Evolutionary conservation across 805 yeast species (phyloP).

Genomic region (Kodamaea jinghongensis): DNA sequence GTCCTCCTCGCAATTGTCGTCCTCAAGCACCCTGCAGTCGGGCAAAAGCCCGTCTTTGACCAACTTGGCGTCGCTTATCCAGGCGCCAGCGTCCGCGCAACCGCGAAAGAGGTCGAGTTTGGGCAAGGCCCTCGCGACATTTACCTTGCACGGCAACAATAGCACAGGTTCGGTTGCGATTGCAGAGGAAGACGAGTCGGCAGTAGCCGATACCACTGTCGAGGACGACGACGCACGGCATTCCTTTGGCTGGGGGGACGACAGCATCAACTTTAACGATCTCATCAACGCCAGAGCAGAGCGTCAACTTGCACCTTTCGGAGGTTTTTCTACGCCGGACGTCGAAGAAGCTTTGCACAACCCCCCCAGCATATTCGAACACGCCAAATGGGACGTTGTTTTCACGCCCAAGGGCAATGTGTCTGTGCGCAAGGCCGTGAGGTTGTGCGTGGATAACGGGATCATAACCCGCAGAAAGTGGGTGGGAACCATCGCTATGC

Average conservation of each 20-base stretch:
- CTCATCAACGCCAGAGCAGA: conserved; percentile 11
- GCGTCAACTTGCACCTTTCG: conserved; percentile 56
- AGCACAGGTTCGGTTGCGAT: conserved; percentile 30
- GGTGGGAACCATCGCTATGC: conserved; percentile 93
- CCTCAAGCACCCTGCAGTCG: neutral
- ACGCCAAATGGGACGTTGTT: conserved; percentile 72
- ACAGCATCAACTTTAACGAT: conserved; percentile 8
- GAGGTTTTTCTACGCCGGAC: conserved; percentile 70
- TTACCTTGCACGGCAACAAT: conserved; percentile 23
- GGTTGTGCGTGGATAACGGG: conserved; percentile 45
- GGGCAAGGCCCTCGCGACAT: conserved; percentile 16
- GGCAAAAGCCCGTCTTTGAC: conserved; percentile 10
- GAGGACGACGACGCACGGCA: neutral
- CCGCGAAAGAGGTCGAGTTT: conserved; percentile 17
- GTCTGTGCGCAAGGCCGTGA: conserved; percentile 81
- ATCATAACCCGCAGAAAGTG: conserved; percentile 49
- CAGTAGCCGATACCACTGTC: neutral
- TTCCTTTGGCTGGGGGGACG: conserved; percentile 6
- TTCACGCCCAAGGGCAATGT: conserved; percentile 79
- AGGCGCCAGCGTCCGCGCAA: conserved; percentile 1
- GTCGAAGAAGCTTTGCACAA: conserved; percentile 39
- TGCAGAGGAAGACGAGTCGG: conserved; percentile 23
- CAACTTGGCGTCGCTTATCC: conserved; percentile 12
- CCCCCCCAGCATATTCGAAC: conserved; percentile 47
- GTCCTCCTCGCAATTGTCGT: conserved; percentile 13